These are phyloP conservation scores for Candida ascalaphidarum DNA, from an alignment of 805 yeast genomes.

Conservation along the genomic window DNA sequence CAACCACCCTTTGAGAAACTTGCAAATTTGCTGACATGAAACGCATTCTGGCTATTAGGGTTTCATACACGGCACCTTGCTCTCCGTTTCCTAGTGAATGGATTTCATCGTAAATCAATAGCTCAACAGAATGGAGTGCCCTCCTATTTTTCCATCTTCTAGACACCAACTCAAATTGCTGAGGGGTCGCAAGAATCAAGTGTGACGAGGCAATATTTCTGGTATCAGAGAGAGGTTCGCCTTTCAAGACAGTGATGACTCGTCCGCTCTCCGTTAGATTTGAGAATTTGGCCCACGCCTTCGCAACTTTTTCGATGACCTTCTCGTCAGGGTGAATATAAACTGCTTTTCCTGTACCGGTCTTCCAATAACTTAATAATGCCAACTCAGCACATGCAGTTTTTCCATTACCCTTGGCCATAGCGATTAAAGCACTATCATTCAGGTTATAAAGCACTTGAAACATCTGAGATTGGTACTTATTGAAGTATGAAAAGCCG, in stretches of 20 bases:
- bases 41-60: constrained; percentile 59
- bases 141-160: constrained; percentile 79
- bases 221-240: constrained; percentile 47
- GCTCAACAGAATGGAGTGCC: constrained; percentile 56
- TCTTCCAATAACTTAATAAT: constrained; percentile 62
- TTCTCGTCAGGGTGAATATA: constrained; percentile 63
- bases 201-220: constrained; percentile 51
- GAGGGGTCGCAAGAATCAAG: constrained; percentile 69
- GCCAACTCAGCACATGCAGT: constrained; percentile 67
- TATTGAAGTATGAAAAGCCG: constrained; percentile 51
- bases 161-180: constrained; percentile 63
- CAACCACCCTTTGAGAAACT: constrained; percentile 50
- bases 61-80: constrained; percentile 62
- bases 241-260: constrained; percentile 44
- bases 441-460: constrained; percentile 48
- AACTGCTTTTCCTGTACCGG: constrained; percentile 59
- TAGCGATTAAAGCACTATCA: constrained; percentile 58
- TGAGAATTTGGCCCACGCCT: constrained; percentile 49
- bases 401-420: constrained; percentile 72
- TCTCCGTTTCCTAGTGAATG: constrained; percentile 55
- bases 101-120: constrained; percentile 65
- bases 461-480: constrained; percentile 66
- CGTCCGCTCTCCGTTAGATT: constrained; percentile 47
- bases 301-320: constrained; percentile 36
- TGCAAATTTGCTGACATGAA: constrained; percentile 64